Conservation (phyloP, 2,329 filamentous ascomycete genomes). For the Leptographium radiaticola region DNA sequence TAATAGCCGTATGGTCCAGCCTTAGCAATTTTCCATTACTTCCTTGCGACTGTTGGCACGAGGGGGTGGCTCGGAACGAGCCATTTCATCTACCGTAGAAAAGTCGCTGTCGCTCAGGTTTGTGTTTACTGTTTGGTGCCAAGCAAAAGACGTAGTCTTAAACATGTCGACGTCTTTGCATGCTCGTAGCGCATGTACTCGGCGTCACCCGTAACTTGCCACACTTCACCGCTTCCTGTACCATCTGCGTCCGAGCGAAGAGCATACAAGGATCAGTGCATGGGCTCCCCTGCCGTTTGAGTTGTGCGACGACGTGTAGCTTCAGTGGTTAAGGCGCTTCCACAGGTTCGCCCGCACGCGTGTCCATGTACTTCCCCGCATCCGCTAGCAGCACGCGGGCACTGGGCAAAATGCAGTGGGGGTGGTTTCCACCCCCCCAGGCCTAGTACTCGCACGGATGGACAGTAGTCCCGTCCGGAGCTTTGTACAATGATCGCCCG, state of each 20-base stretch:
- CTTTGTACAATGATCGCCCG: no score
- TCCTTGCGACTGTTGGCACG: neutral
- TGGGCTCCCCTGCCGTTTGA: neutral
- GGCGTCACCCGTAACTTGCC: slow-evolving; percentile 1
- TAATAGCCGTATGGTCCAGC: neutral
- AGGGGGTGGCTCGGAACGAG: neutral
- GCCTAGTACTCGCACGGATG: no score
- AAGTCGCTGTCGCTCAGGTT: neutral
- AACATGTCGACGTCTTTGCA: neutral
- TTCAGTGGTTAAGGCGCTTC: neutral
- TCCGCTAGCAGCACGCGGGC: no score
- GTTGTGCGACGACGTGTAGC: neutral
- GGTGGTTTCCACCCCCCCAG: no score
- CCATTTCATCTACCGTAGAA: neutral
- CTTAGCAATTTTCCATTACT: slow-evolving; percentile 1
- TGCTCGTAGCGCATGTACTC: neutral
- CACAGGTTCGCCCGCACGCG: no score
- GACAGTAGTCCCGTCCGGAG: no score
- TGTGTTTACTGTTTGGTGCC: neutral
- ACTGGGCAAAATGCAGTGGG: no score
- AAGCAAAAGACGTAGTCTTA: neutral
- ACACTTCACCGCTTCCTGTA: neutral
- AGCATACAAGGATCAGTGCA: neutral
- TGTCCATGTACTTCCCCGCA: no score
- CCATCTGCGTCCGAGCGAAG: neutral